Percentiles rank a stretch among this genome's conserved stretches.
Evolutionary conservation across 2,329 filamentous ascomycete species (phyloP).

Genomic region (Fusarium aywerte): DNA sequence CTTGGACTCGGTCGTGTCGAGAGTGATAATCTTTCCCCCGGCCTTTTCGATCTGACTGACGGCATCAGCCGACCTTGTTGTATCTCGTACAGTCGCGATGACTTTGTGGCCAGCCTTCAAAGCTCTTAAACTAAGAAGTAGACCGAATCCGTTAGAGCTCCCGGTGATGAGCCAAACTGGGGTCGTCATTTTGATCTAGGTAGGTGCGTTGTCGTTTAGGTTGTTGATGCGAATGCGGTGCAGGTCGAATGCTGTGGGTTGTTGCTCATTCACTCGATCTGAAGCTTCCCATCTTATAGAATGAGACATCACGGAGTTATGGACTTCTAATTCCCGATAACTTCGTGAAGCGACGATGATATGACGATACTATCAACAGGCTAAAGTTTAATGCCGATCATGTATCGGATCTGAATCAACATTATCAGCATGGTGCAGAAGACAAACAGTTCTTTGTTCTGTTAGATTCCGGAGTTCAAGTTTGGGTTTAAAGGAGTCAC

Average conservation of each 20-base stretch:
- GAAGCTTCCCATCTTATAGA: constrained; percentile 8
- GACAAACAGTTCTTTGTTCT: neutral
- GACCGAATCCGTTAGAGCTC: constrained; percentile 41
- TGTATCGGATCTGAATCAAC: constrained; percentile 7
- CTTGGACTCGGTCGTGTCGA: constrained; percentile 46
- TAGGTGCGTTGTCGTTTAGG: neutral
- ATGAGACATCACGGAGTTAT: constrained; percentile 21
- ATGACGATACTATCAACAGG: neutral
- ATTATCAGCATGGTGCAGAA: neutral
- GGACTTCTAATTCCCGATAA: constrained; percentile 12
- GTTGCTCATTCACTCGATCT: too few species aligned
- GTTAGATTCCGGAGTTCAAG: neutral
- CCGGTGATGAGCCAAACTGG: constrained; percentile 44
- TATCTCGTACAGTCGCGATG: constrained; percentile 36
- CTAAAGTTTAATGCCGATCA: constrained; percentile 13
- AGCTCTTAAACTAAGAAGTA: constrained; percentile 34
- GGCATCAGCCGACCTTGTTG: constrained; percentile 25
- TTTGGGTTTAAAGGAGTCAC: neutral
- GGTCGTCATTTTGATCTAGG: constrained; percentile 27
- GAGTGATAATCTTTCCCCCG: constrained; percentile 44
- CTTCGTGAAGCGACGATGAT: neutral
- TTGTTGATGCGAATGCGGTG: neutral
- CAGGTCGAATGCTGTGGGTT: too few species aligned
- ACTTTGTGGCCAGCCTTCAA: constrained; percentile 36
- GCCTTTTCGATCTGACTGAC: constrained; percentile 35